These are phyloP conservation scores for Kluyveromyces aestuarii DNA, from an alignment of 805 yeast species.

Conservation along the genomic window DNA sequence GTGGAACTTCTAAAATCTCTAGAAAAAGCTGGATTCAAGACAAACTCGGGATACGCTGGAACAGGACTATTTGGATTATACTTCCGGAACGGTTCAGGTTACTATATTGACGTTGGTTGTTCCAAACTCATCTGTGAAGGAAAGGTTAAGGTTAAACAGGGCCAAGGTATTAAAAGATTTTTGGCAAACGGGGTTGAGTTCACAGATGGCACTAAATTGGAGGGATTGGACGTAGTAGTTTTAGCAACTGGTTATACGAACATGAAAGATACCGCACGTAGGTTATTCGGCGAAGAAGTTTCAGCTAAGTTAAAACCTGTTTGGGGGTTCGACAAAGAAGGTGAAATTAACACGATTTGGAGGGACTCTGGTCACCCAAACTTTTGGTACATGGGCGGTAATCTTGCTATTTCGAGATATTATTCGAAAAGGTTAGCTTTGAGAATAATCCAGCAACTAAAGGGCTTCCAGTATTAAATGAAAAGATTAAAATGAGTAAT, in stretches of 20 bases:
- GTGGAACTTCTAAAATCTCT: slow-evolving; percentile 27
- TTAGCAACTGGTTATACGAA: slow-evolving; percentile 38
- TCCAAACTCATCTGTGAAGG: slow-evolving; percentile 33
- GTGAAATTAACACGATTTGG: slow-evolving; percentile 15
- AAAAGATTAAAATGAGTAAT: no score
- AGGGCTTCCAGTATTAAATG: slow-evolving; percentile 8
- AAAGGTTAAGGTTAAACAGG: slow-evolving; percentile 31
- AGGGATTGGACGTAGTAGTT: slow-evolving; percentile 32
- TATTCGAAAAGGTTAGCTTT: slow-evolving; percentile 33
- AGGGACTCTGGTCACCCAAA: slow-evolving; percentile 23
- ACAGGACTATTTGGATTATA: slow-evolving; percentile 36
- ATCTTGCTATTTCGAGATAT: slow-evolving; percentile 32
- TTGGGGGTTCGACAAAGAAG: slow-evolving; percentile 38
- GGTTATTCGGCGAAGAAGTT: slow-evolving; percentile 31
- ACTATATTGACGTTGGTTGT: slow-evolving; percentile 39
- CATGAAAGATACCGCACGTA: slow-evolving; percentile 34
- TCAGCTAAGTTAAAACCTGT: slow-evolving; percentile 31
- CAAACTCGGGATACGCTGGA: slow-evolving; percentile 36
- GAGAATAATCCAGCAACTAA: slow-evolving; percentile 31
- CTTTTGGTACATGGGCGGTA: slow-evolving; percentile 37
- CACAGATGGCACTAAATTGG: slow-evolving; percentile 30
- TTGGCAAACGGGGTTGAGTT: slow-evolving; percentile 30
- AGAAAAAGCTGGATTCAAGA: slow-evolving; percentile 30
- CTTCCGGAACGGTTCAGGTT: slow-evolving; percentile 37
- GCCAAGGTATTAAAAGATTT: slow-evolving; percentile 28